Evolutionary conservation across 257 asterid genomes (phyloP).

Genomic region (Solanum sitiens): DNA sequence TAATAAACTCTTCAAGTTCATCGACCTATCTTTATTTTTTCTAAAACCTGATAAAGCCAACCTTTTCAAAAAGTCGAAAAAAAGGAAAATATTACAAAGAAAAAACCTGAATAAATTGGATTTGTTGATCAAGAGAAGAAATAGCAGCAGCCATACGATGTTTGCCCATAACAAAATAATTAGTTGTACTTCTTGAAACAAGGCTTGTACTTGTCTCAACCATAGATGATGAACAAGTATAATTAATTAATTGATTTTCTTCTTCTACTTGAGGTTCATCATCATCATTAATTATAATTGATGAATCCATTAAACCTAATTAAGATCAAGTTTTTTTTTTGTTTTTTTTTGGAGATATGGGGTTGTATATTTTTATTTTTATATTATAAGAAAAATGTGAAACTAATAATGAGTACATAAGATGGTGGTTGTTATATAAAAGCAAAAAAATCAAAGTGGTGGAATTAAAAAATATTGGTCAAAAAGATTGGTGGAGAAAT

Average conservation of each 20-base stretch:
- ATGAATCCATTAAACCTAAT: background rate
- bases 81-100: background rate
- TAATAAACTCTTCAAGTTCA: background rate
- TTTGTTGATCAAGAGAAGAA: slow-evolving; percentile 24
- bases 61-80: background rate
- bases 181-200: background rate
- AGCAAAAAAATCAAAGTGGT: background rate
- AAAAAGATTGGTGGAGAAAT: background rate
- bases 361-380: background rate
- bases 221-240: background rate
- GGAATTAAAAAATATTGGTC: background rate
- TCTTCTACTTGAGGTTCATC: background rate
- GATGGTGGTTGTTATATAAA: background rate
- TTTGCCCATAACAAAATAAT: slow-evolving; percentile 22
- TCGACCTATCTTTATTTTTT: background rate
- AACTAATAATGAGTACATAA: background rate
- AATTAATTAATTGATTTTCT: background rate
- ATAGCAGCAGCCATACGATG: slow-evolving; percentile 28
- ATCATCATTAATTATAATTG: background rate
- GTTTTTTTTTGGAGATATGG: background rate
- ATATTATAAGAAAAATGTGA: background rate
- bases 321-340: background rate
- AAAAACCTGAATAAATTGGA: slow-evolving; percentile 17
- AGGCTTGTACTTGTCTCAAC: background rate
- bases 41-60: background rate